Evolutionary conservation across 1,284 basidiomycete species (phyloP), one percentile per base, ranked within the genome.

Genomic region (Taiwanofungus camphoratus): DNA sequence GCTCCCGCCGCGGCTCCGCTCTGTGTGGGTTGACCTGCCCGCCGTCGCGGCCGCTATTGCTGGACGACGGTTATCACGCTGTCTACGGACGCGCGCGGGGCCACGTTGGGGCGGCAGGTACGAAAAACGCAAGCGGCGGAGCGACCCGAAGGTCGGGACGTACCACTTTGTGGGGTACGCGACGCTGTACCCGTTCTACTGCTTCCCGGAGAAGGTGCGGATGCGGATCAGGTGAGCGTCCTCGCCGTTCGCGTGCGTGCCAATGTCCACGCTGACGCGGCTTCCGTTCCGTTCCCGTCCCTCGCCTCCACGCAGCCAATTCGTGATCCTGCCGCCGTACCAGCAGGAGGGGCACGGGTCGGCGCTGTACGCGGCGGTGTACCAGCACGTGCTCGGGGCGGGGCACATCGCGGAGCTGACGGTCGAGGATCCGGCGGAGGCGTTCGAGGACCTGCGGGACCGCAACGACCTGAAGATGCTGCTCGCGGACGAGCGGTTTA

Each of bases 401-500:
- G 67, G 80, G 0, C 69, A 76, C 33, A 81, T 97, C 24, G 81
- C 85, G 8, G 95, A 99, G 63, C 70, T 99, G 41, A 97, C 93
- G 0, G 88, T 99, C 16, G 95, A 99, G 68, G 95, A 99, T 61
- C 95, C 95, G 0, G 92, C 92, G 0, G 95, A 99, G 65, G 87
- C 89, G 7, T 95, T 96, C 58, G 93, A 96, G 61, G 92, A 96
- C 58, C 73, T 99, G 42, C 77, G 95, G 26, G 96, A 99, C 66
- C 82, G 88, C 38, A 89, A 89, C 56, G 96, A 99, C 62, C 74
- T 99, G 20, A 71, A 77, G 48, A 86, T 88, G 73, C 72, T 98
- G n/a, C 69, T 90, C 16, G 62, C 68, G 1, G 67, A 84, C 49
- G 66, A 75, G 46, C 67, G 66, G 35, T 87, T 91, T 61, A 77